phyloP scores from a whole-genome alignment of 2,329 filamentous ascomycete genomes.

The Aschersonia sp. region DNA sequence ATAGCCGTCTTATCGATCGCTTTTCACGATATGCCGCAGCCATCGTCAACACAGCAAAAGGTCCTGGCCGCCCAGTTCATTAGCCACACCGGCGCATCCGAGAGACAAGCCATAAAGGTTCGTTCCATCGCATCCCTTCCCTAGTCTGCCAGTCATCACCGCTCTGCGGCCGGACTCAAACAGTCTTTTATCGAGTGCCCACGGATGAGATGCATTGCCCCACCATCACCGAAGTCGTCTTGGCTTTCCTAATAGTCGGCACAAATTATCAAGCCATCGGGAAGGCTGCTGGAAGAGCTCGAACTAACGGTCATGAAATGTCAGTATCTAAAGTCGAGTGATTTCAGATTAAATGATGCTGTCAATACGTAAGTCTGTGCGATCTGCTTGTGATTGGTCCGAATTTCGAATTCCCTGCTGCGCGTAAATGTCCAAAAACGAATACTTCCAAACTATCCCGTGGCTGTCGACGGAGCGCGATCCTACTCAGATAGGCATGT shows the following conservation, averaged over 20 bases:
- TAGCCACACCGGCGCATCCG: constrained; percentile 25
- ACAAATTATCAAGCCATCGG: background rate
- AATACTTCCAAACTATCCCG: no score
- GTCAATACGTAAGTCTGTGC: constrained; percentile 39
- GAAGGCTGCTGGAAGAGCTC: background rate
- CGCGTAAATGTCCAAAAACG: no score
- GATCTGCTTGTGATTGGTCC: background rate
- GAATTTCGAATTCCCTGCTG: no score
- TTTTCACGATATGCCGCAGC: constrained; percentile 19
- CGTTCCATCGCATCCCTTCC: no score
- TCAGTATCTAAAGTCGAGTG: constrained; percentile 32
- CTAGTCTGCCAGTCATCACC: no score
- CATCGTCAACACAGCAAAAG: constrained; percentile 24
- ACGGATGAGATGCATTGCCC: no score
- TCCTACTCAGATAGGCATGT: no score
- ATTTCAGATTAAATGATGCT: constrained; percentile 38
- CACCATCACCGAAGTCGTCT: no score
- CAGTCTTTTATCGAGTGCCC: no score
- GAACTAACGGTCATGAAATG: constrained; percentile 10
- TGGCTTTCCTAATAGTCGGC: background rate
- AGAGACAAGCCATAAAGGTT: constrained; percentile 29
- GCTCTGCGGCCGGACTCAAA: no score
- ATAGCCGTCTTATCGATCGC: no score
- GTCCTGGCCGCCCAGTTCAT: constrained; percentile 26
- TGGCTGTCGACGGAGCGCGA: no score